These are phyloP conservation scores for Ananas comosus DNA, from an alignment of 176 grass and related monocot genomes.

Conservation along the genomic window DNA sequence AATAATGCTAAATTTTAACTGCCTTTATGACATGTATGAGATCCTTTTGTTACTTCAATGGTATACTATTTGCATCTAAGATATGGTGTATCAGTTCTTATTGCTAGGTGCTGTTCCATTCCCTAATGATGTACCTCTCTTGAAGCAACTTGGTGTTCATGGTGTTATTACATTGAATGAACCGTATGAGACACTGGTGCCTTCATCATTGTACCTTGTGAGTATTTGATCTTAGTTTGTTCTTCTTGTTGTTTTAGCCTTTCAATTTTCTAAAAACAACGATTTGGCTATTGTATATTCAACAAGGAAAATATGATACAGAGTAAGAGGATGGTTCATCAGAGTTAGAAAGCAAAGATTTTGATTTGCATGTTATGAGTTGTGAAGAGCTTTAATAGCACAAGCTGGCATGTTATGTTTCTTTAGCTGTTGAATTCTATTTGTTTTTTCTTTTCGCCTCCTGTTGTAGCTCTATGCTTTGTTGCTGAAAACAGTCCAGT, in stretches of 20 bases:
- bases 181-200: slow-evolving; percentile 88
- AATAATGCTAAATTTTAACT: not conserved
- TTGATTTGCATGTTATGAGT: no score
- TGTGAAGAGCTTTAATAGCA: no score
- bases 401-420: no score
- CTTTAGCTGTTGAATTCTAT: no score
- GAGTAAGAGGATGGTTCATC: not conserved
- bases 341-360: not conserved
- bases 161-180: slow-evolving; percentile 90
- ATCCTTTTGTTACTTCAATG: slow-evolving; percentile 6
- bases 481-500: no score
- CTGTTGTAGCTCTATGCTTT: no score
- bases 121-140: slow-evolving; percentile 56
- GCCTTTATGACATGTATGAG: not conserved
- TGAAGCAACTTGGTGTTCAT: slow-evolving; percentile 76
- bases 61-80: not conserved
- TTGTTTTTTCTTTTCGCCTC: no score
- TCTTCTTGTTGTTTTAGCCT: not conserved
- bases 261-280: not conserved
- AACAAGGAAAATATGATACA: not conserved
- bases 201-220: slow-evolving; percentile 68
- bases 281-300: not conserved
- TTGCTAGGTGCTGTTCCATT: slow-evolving; percentile 88
- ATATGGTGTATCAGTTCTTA: slow-evolving; percentile 48
- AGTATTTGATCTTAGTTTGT: slow-evolving; percentile 11